Base-by-base conservation (phyloP, 805 yeast species). In the Torulaspora gathmanii region DNA sequence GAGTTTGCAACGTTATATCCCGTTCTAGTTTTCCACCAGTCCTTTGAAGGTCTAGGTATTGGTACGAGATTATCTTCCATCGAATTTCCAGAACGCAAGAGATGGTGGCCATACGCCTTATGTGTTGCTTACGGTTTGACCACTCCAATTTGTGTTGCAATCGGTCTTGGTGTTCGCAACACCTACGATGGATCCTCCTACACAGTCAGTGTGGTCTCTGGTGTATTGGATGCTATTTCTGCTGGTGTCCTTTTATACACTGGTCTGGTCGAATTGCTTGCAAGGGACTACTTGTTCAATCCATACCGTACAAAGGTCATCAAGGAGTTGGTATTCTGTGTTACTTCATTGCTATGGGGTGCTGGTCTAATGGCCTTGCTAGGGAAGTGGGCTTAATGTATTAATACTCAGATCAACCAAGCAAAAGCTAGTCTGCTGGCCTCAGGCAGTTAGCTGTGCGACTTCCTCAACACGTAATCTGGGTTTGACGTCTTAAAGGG, bases 21-120 rank as follows among this genome's bases (percentile, higher is more conserved):
- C 40, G 91, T 83, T 7, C 51, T 78, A 33, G 78, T 81, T 4
- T 84, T 83, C 73, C 91, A 84, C 64, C 91, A 84, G 64, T 72
- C 80, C 58, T 85, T 84, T 57, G 91, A 84, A 69, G 91, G 91
- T 51, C 71, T 84, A 43, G 91, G 91, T 54, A 72, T 83, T 51
- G 90, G 91, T 26, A 73, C 90, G 9, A 74, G 93, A 61, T 64
- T 82, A 38, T 78, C 85, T 1, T 71, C 73, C 29, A 77, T 80
- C 15, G 68, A 71, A 2, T 82, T 82, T 77, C 83, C 84, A 7
- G 51, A 55, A 20, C 43, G 39, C 34, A 66, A 63, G 51, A 63
- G 58, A 45, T 60, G 68, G 44, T 73, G 74, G 40, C 65, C 65
- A 20, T 80, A 75, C 64, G 49, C 69, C 1, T 62, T 79, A 46